A percentile compares a stretch with the other conserved stretches of the same genome.
Conservation (phyloP, 345 rosid genomes). For the Pistacia atlantica region DNA sequence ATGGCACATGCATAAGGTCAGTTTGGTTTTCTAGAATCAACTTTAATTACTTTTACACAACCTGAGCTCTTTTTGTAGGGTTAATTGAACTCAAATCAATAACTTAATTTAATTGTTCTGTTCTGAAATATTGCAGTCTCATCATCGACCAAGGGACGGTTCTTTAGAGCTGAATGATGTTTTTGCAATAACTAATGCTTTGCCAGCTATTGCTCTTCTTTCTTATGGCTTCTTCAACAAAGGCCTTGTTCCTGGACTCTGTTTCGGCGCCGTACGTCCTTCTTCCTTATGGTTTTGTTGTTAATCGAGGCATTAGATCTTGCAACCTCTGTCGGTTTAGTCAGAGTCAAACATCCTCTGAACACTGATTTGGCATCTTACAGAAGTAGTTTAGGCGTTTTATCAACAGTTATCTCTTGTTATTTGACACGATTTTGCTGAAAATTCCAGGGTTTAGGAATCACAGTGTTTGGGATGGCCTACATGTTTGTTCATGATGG, state of each 20-base stretch:
- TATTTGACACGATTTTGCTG: background rate
- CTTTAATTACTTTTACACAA: no score
- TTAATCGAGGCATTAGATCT: background rate
- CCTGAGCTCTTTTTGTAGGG: background rate
- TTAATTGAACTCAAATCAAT: no score
- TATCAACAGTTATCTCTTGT: no score
- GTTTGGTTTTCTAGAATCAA: background rate
- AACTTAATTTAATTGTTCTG: no score
- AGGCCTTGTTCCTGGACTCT: conserved; percentile 64
- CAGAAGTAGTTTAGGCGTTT: no score
- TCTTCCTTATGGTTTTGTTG: no score
- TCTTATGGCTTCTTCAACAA: conserved; percentile 49
- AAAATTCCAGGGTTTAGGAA: conserved; percentile 55
- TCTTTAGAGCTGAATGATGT: conserved; percentile 65
- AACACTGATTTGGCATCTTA: background rate
- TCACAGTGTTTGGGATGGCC: conserved; percentile 71
- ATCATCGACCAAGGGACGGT: conserved; percentile 63
- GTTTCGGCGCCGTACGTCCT: conserved; percentile 61
- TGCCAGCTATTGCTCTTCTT: conserved; percentile 57
- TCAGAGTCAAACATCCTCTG: background rate
- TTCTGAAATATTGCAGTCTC: conserved; percentile 46
- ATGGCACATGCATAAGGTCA: conserved; percentile 78
- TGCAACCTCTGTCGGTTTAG: background rate
- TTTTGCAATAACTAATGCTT: conserved; percentile 58
- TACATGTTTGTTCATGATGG: conserved; percentile 82